Conservation (phyloP, 2,329 filamentous ascomycete species). For the Stagonosporopsis tanaceti region DNA sequence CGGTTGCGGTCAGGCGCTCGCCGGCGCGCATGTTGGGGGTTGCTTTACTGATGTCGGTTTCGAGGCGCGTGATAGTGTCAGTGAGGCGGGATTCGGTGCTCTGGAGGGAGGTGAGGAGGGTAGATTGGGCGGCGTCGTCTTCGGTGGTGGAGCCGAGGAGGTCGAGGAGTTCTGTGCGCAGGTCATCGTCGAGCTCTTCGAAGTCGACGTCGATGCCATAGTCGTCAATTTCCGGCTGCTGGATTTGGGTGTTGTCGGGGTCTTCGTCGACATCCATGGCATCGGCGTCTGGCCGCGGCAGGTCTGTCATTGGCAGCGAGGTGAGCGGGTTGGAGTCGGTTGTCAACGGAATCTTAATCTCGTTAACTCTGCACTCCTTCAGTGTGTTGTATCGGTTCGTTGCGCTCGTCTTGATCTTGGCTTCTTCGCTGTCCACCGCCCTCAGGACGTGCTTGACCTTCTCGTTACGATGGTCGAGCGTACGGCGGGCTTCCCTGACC, state of each 20-base stretch:
- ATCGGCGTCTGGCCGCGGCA: slow-evolving; percentile 75
- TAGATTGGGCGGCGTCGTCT: slow-evolving; percentile 49
- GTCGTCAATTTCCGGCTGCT: slow-evolving; percentile 74
- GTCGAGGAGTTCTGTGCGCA: slow-evolving; percentile 61
- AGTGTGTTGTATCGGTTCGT: slow-evolving; percentile 84
- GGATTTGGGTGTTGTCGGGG: slow-evolving; percentile 59
- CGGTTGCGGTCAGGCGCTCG: slow-evolving; percentile 86
- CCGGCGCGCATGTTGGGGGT: slow-evolving; percentile 97
- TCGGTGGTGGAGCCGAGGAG: slow-evolving; percentile 67
- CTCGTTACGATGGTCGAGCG: slow-evolving; percentile 84
- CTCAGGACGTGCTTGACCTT: slow-evolving; percentile 80
- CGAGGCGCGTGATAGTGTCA: slow-evolving; percentile 78
- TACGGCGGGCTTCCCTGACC: slow-evolving; percentile 78
- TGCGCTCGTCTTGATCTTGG: slow-evolving; percentile 84
- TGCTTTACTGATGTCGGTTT: slow-evolving; percentile 86
- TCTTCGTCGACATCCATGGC: slow-evolving; percentile 89
- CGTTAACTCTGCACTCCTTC: slow-evolving; percentile 90
- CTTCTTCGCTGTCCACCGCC: slow-evolving; percentile 80
- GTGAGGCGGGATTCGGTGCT: slow-evolving; percentile 75
- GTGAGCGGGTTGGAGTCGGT: slow-evolving; percentile 76
- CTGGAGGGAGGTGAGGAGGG: slow-evolving; percentile 31
- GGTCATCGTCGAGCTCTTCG: slow-evolving; percentile 78
- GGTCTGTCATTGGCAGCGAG: slow-evolving; percentile 85
- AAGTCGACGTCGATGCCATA: slow-evolving; percentile 94
- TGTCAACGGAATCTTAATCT: slow-evolving; percentile 83